A percentile compares a stretch with the other conserved stretches of the same genome.
phyloP scores from a whole-genome alignment of 164 flowering plant genomes.

The Amborella trichopoda region DNA sequence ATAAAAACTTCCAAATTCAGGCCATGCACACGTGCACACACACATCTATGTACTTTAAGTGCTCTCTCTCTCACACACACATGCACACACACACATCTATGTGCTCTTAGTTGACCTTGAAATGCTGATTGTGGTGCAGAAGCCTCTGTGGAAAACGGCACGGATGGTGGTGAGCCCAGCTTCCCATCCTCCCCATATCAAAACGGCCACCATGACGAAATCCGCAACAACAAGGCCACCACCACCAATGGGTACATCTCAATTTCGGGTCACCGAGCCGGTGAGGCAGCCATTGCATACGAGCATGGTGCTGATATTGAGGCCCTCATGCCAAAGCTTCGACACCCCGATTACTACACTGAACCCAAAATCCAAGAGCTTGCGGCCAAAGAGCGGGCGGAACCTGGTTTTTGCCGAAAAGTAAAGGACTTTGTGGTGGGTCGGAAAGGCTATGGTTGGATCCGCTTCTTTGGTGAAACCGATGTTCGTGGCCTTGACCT shows the following conservation, averaged over 20 bases:
- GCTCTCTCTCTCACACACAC: too few species aligned
- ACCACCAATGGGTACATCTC: slow-evolving; percentile 29
- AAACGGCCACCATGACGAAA: slow-evolving; percentile 41
- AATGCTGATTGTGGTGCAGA: slow-evolving; percentile 19
- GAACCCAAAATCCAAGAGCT: slow-evolving; percentile 84
- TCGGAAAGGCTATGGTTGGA: slow-evolving; percentile 67
- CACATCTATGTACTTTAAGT: too few species aligned
- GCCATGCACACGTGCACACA: too few species aligned
- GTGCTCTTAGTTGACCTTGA: neutral
- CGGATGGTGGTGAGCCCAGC: slow-evolving; percentile 20
- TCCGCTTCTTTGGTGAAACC: slow-evolving; percentile 83
- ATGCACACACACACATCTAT: too few species aligned
- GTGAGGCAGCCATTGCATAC: slow-evolving; percentile 83
- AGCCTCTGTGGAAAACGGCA: slow-evolving; percentile 31
- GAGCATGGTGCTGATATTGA: slow-evolving; percentile 92
- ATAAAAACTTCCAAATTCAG: too few species aligned
- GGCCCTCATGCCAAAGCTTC: slow-evolving; percentile 81
- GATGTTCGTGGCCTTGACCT: slow-evolving; percentile 78
- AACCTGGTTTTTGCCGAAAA: slow-evolving; percentile 66
- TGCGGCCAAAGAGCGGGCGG: slow-evolving; percentile 86
- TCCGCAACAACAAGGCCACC: slow-evolving; percentile 32
- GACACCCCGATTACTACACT: slow-evolving; percentile 74
- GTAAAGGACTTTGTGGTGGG: slow-evolving; percentile 85
- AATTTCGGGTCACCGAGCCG: slow-evolving; percentile 65
- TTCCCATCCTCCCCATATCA: slow-evolving; percentile 32